These are phyloP conservation scores for Beauveria scarabaeidicola DNA, from an alignment of 2,329 filamentous ascomycete genomes.

Conservation along the genomic window DNA sequence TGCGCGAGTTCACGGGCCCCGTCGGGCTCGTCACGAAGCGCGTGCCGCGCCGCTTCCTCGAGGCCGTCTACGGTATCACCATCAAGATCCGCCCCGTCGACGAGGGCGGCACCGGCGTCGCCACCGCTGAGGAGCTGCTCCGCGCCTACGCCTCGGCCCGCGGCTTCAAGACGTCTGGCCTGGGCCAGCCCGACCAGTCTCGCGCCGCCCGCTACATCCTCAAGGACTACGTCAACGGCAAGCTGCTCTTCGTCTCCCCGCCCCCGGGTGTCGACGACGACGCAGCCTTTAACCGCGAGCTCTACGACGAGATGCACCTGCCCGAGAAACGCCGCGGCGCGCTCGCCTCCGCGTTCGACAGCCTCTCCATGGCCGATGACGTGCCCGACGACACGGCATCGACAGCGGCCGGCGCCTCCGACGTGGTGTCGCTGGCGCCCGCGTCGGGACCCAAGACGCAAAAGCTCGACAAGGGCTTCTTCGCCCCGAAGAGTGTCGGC, in stretches of 20 bases:
- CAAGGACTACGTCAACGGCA: slow-evolving; percentile 96
- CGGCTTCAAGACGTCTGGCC: slow-evolving; percentile 82
- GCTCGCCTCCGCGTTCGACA: slow-evolving; percentile 43
- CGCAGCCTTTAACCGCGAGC: slow-evolving; percentile 73
- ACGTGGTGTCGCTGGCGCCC: slow-evolving; percentile 34
- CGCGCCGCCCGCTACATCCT: slow-evolving; percentile 81
- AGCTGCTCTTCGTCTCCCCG: slow-evolving; percentile 84
- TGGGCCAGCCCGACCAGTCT: slow-evolving; percentile 88
- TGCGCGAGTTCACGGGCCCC: slow-evolving; percentile 86
- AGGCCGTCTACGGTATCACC: slow-evolving; percentile 88
- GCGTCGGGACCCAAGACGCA: slow-evolving; percentile 64
- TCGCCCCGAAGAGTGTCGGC: slow-evolving; percentile 54
- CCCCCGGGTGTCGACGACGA: slow-evolving; percentile 67
- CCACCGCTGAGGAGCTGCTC: slow-evolving; percentile 78
- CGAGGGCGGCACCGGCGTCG: slow-evolving; percentile 83
- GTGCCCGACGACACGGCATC: slow-evolving; percentile 23
- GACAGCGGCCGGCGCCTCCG: slow-evolving; percentile 29
- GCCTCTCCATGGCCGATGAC: slow-evolving; percentile 32
- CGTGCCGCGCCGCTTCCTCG: slow-evolving; percentile 80
- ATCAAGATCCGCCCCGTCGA: slow-evolving; percentile 73
- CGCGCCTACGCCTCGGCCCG: slow-evolving; percentile 79
- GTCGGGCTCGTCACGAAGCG: slow-evolving; percentile 73
- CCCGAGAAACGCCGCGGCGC: slow-evolving; percentile 70
- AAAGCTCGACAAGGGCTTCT: slow-evolving; percentile 82
- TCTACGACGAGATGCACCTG: slow-evolving; percentile 77